Percentiles rank a stretch among this genome's conserved stretches.
phyloP scores from a whole-genome alignment of 106 monocot species.

The Phalaenopsis equestris region DNA sequence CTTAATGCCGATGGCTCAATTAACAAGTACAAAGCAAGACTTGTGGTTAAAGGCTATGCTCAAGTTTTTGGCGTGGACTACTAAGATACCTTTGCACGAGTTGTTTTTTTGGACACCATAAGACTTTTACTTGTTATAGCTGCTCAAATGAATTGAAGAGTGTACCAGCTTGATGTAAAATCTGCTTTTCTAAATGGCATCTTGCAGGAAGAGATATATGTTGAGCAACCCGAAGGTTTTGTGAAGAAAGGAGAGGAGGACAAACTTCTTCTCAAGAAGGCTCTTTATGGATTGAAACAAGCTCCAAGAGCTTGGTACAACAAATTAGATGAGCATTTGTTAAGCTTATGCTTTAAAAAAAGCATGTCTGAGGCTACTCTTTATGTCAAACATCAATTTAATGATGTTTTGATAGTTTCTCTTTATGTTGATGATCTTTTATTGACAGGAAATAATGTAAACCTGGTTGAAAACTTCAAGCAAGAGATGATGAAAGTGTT shows the following conservation, averaged over 20 bases:
- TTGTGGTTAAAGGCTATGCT: neutral
- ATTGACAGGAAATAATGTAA: neutral
- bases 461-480: neutral
- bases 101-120: neutral
- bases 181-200: neutral
- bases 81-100: neutral
- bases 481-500: slow-evolving; percentile 1
- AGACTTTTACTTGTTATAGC: neutral
- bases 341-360: too few relatives aligned
- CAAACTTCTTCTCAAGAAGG: neutral
- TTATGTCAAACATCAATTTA: neutral
- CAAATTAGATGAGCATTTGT: too few relatives aligned
- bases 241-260: neutral
- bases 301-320: too few relatives aligned
- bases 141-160: neutral
- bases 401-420: neutral
- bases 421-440: slow-evolving; percentile 10
- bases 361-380: too few relatives aligned
- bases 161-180: slow-evolving; percentile 1
- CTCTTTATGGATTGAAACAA: neutral
- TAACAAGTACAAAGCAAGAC: neutral
- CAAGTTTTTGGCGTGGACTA: neutral
- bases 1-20: neutral
- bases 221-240: neutral
- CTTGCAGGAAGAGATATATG: neutral